Conservation (phyloP, 1,139 yeast species). For the Lodderomyces pseudojiufengensis region DNA sequence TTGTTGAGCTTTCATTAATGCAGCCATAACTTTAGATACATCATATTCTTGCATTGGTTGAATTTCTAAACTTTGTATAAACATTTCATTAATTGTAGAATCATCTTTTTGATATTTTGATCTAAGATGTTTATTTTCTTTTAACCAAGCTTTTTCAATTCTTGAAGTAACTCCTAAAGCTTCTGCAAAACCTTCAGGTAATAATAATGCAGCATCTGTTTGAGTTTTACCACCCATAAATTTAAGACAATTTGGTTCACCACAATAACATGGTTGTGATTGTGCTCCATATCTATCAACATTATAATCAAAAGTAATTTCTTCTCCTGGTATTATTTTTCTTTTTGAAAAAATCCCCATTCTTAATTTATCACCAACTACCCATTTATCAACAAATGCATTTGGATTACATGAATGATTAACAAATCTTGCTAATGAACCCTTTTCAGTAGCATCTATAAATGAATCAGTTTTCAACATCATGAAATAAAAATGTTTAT, state of each 20-base stretch:
- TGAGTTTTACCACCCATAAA: constrained; percentile 96
- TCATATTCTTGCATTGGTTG: constrained; percentile 52
- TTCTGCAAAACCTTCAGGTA: constrained; percentile 81
- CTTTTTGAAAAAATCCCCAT: constrained; percentile 95
- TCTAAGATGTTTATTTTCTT: constrained; percentile 49
- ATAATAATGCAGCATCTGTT: constrained; percentile 78
- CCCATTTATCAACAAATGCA: constrained; percentile 96
- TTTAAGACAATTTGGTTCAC: constrained; percentile 87
- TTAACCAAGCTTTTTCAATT: constrained; percentile 63
- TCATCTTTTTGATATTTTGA: constrained; percentile 54
- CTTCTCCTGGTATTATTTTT: constrained; percentile 73
- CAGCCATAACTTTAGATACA: constrained; percentile 78
- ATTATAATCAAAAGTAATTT: constrained; percentile 91
- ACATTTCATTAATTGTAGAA: constrained; percentile 57
- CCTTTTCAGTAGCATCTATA: constrained; percentile 89
- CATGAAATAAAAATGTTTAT: constrained; percentile 93
- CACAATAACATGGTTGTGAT: constrained; percentile 93
- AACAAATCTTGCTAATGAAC: constrained; percentile 85
- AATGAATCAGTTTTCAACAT: constrained; percentile 92
- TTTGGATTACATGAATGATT: constrained; percentile 95
- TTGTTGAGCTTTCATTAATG: constrained; percentile 75
- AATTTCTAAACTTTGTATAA: constrained; percentile 58
- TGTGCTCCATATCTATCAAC: constrained; percentile 95
- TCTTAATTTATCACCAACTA: constrained; percentile 80
- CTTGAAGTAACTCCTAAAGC: constrained; percentile 75